These are phyloP conservation scores for Chenopodium suecicum DNA, from an alignment of 148 eudicot genomes.

Conservation along the genomic window DNA sequence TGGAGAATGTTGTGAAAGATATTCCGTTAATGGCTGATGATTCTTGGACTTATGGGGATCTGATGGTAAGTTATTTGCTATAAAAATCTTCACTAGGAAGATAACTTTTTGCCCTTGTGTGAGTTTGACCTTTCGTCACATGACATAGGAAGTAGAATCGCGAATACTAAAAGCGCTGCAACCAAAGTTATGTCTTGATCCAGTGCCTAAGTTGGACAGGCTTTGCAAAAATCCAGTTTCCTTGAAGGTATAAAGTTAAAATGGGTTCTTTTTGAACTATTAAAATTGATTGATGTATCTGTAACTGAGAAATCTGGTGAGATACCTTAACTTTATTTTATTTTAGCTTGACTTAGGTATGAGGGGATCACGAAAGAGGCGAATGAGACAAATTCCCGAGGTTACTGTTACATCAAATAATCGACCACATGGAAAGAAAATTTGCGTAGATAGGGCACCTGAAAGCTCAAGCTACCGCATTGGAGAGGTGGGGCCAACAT, in stretches of 20 bases:
- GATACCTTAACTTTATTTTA: slow-evolving; percentile 13
- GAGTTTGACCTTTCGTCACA: slow-evolving; percentile 15
- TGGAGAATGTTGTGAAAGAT: slow-evolving; percentile 94
- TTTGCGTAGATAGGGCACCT: slow-evolving; percentile 55
- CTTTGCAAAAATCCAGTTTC: slow-evolving; percentile 48
- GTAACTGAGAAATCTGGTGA: slow-evolving; percentile 18
- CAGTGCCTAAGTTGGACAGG: slow-evolving; percentile 78
- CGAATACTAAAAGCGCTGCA: slow-evolving; percentile 86
- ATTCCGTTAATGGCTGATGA: slow-evolving; percentile 75
- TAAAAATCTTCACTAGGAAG: not conserved
- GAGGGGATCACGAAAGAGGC: slow-evolving; percentile 58
- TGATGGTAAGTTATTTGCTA: slow-evolving; percentile 56
- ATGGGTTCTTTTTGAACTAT: not conserved
- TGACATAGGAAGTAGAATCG: slow-evolving; percentile 86
- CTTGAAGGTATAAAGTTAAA: slow-evolving; percentile 43
- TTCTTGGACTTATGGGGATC: slow-evolving; percentile 95
- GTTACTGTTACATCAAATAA: slow-evolving; percentile 47
- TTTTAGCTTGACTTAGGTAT: slow-evolving; percentile 69
- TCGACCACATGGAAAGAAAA: slow-evolving; percentile 60
- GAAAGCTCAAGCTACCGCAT: slow-evolving; percentile 60
- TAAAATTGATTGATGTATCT: not conserved
- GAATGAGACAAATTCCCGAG: slow-evolving; percentile 63
- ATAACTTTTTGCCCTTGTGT: not conserved
- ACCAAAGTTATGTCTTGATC: slow-evolving; percentile 82
- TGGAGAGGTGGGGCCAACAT: slow-evolving; percentile 46